Evolutionary conservation across 2,329 filamentous ascomycete genomes (phyloP), one percentile per base, ranked within the genome.

Genomic region (Fusarium tjaetaba): DNA sequence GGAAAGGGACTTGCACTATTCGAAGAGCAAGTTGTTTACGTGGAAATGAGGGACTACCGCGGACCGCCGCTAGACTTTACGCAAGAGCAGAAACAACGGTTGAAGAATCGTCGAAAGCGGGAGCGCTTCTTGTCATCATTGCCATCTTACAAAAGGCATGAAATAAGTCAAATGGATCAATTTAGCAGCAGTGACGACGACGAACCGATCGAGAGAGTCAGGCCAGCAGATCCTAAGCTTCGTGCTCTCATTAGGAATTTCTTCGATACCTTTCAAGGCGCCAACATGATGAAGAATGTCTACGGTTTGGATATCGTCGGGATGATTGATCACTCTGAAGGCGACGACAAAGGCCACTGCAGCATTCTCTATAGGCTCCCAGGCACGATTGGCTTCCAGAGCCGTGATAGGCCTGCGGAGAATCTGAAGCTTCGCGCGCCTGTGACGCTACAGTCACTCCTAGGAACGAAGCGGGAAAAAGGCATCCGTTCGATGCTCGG

Each of bases 61-160:
- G 45, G 45, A 28, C 45, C 18, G 26, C 26, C 45, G 9, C 26
- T 28, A 15, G 43, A 46, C 5, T 15, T 46, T 24, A 46, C 45
- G 5, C 1, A 2, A 22, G 45, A 46, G 5, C 18, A 46, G 11
- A 28, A 46, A 7, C 24, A 46, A 20, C 45, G 26, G 5, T 2
- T 46, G 13, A 28, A 46, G 13, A 0, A 15, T 0, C 43, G 43
- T 11, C 24, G 24, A 46, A 46, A 46, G 43, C 24, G 43, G 1
- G 11, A 46, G 43, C 43, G 24, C 0, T 46, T 22, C 13, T 3
- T 46, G 5, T 14, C 11, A 10, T 46, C 18, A 10, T 10, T 46
- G 0, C 0, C 24, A 46, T 1, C 24, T 20, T 0, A 46, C 0
- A 46, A 8, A 8, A 28, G 9, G 2, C 11, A 0, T 14, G 43